Base-by-base conservation (phyloP, 73 alveolate species). In the Stentor roeselii region DNA sequence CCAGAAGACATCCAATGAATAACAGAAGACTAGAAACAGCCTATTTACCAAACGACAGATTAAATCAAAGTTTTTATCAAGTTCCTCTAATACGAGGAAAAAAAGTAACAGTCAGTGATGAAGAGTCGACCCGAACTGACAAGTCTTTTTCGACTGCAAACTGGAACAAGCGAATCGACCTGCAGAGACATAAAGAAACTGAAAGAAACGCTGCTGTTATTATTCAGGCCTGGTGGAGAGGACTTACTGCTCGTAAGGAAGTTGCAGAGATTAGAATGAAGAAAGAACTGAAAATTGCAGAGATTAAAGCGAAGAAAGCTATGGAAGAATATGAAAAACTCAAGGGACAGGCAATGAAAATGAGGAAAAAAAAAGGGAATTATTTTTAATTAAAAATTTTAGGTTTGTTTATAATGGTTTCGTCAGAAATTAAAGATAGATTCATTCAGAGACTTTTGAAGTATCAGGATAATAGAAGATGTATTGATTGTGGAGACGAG, bases 151-250 rank as follows among this genome's bases (percentile, higher is more conserved):
- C 67, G 6, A 6, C 21, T 50, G 21, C 6, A 11, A 21, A 21
- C 6, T 50, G 67, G 67, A 21, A 21, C 6, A 50, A 21, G 67
- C 6, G 21, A 50, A 67, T 67, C 34, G 37, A 67, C 37, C 34
- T 67, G 37, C 21, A 21, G 37, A 67, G n/a, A 32, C n/a, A 21
- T 21, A 67, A 34, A 34, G 80, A 36, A 30, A 21, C n/a, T 21
- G 80, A 67, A 67, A 67, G 41, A 67, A 34, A 36, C 34, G 80
- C 80, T 30, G 80, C 80, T 1, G 37, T 67, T 67, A 67, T 67
- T 15, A 67, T 67, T 30, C 80, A 67, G 34, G 34, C 42, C 80
- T 67, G 80, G 80, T 67, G 80, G 42, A 67, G 41, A 2, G 80
- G 80, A 34, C 42, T 67, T 21, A 30, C 11, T 15, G 80, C 37